Percentiles rank a stretch among this genome's conserved stretches.
phyloP scores from a whole-genome alignment of 2,329 filamentous ascomycete genomes.

The Colletotrichum nymphaeae region DNA sequence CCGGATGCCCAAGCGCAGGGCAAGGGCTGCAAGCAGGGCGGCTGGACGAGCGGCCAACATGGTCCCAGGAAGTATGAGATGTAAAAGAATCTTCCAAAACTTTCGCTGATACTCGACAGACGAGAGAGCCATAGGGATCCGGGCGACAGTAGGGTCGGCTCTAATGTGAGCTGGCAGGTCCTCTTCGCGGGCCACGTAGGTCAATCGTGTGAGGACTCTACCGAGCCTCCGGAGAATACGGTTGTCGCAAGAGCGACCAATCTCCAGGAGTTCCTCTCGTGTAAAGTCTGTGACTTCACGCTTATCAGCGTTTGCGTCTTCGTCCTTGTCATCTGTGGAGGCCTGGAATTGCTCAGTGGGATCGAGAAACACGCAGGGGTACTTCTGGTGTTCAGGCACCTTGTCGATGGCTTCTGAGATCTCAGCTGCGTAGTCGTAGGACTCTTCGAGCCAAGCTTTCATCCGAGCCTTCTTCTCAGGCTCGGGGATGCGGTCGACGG shows the following conservation, averaged over 20 bases:
- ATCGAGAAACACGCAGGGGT: conserved; percentile 61
- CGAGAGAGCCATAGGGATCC: conserved; percentile 57
- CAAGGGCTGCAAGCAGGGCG: conserved; percentile 58
- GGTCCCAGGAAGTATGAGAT: conserved; percentile 60
- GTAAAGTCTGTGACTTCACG: conserved; percentile 49
- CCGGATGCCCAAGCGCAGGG: conserved; percentile 59
- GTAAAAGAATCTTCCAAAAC: conserved; percentile 62
- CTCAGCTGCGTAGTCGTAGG: conserved; percentile 60
- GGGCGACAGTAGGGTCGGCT: conserved; percentile 46
- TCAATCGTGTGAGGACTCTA: conserved; percentile 57
- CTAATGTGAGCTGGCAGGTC: conserved; percentile 58
- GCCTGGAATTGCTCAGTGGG: conserved; percentile 54
- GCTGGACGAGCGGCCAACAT: conserved; percentile 56
- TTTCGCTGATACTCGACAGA: conserved; percentile 45
- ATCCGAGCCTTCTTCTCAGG: conserved; percentile 49
- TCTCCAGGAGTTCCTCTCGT: conserved; percentile 60
- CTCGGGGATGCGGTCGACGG: conserved; percentile 50
- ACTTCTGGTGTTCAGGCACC: conserved; percentile 51
- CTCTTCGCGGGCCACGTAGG: conserved; percentile 51
- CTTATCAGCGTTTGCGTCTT: conserved; percentile 38
- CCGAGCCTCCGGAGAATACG: conserved; percentile 59
- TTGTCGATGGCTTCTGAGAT: conserved; percentile 50
- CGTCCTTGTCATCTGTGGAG: conserved; percentile 36
- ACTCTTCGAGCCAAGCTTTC: conserved; percentile 62
- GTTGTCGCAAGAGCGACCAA: conserved; percentile 62